phyloP scores from a whole-genome alignment of 2,329 filamentous ascomycete species.

The Trichophyton schoenleinii region DNA sequence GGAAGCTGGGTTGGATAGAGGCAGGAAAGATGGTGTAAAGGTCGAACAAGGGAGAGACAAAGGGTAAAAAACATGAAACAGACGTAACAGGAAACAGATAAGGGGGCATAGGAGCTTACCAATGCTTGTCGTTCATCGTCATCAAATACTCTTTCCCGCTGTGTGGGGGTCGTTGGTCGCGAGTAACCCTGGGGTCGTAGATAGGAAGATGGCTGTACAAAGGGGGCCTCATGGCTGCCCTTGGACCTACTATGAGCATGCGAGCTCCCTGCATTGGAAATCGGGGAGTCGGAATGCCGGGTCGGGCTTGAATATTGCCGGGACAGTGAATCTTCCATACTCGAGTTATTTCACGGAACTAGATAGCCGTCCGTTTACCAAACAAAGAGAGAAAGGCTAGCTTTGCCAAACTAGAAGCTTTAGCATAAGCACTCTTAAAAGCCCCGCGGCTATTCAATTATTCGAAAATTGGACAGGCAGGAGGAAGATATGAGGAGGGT shows the following conservation, averaged over 20 bases:
- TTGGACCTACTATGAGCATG: conserved; percentile 10
- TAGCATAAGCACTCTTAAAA: background rate
- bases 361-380: background rate
- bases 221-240: conserved; percentile 33
- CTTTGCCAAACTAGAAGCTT: background rate
- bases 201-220: conserved; percentile 39
- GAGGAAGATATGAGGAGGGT: background rate
- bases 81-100: conserved; percentile 6
- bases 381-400: background rate
- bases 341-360: conserved; percentile 10
- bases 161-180: conserved; percentile 29
- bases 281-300: conserved; percentile 7
- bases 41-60: background rate
- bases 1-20: background rate
- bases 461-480: background rate
- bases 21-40: background rate
- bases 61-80: background rate
- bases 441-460: background rate
- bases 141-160: conserved; percentile 36
- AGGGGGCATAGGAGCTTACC: conserved; percentile 24
- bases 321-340: conserved; percentile 18
- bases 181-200: conserved; percentile 30
- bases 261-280: conserved; percentile 10
- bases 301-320: conserved; percentile 14
- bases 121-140: conserved; percentile 39